A percentile compares a stretch with the other conserved stretches of the same genome.
Conservation (phyloP, 2,329 filamentous ascomycete species). For the Fusarium oxysporum region DNA sequence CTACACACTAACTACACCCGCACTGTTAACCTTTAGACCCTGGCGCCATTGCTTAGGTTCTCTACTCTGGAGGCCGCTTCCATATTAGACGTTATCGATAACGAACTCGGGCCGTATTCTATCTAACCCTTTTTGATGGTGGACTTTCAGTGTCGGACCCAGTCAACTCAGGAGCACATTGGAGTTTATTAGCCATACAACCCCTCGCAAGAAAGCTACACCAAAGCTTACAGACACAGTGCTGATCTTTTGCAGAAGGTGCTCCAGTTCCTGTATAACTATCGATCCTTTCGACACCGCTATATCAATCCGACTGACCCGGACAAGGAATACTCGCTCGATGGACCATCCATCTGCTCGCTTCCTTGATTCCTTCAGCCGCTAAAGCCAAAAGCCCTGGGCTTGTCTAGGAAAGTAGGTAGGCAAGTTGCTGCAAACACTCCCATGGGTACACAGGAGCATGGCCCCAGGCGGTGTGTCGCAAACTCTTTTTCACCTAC, state of each 20-base stretch:
- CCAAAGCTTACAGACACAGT: background rate
- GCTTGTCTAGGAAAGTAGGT: conserved; percentile 3
- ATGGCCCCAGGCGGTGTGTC: conserved; percentile 42
- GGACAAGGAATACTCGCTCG: conserved; percentile 20
- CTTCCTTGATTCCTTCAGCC: conserved; percentile 38
- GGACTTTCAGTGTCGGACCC: background rate
- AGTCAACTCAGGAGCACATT: conserved; percentile 7
- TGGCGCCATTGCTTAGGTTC: background rate
- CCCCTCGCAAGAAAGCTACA: conserved; percentile 4
- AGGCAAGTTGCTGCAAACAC: conserved; percentile 39
- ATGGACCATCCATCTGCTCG: conserved; percentile 16
- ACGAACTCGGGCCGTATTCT: conserved; percentile 10
- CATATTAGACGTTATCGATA: conserved; percentile 28
- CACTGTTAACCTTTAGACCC: background rate
- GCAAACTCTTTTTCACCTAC: conserved; percentile 25
- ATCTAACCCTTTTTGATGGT: conserved; percentile 20
- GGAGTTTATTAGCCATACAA: background rate
- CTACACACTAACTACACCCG: background rate
- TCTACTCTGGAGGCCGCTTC: background rate
- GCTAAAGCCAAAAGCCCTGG: conserved; percentile 24
- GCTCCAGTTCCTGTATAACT: background rate
- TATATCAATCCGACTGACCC: conserved; percentile 17
- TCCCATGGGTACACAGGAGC: conserved; percentile 39
- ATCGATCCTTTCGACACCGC: conserved; percentile 9
- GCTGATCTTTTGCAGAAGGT: background rate